Evolutionary conservation across 495 filamentous ascomycete genomes (phyloP).

Genomic region (Aspergillus coremiiformis): DNA sequence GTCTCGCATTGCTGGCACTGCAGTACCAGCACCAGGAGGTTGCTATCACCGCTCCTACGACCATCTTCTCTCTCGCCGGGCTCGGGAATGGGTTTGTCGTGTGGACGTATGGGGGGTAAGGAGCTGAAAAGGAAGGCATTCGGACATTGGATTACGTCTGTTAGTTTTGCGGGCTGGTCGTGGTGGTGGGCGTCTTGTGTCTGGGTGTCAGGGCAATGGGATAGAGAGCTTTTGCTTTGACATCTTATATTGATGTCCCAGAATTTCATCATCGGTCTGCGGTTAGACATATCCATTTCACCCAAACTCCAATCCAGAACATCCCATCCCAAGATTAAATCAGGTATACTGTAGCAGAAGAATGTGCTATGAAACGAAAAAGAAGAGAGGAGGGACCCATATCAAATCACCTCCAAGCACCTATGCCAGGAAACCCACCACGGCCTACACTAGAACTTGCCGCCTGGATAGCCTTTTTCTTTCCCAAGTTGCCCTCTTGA

Average conservation of each 20-base stretch:
- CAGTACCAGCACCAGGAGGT: slow-evolving; percentile 2
- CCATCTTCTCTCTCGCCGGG: background rate
- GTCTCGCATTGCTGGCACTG: slow-evolving; percentile 1
- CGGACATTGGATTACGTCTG: no score
- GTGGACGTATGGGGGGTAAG: background rate
- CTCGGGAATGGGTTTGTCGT: slow-evolving; percentile 2
- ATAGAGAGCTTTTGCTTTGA: no score
- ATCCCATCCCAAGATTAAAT: background rate
- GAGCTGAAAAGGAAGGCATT: background rate
- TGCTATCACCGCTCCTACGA: background rate
- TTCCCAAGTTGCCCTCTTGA: slow-evolving; percentile 73
- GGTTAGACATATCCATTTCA: background rate
- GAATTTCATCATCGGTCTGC: no score
- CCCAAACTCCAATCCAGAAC: background rate
- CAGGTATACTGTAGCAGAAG: background rate
- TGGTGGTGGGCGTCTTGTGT: no score
- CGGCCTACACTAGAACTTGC: slow-evolving; percentile 32
- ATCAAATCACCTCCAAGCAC: slow-evolving; percentile 33
- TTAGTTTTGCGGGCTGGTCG: no score
- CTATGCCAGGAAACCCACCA: slow-evolving; percentile 32
- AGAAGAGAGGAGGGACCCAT: background rate
- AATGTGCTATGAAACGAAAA: slow-evolving; percentile 2
- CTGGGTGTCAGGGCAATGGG: no score
- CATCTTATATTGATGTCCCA: no score
- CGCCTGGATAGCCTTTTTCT: slow-evolving; percentile 39